Evolutionary conservation across 2,329 filamentous ascomycete species (phyloP).

Genomic region (Gnomoniopsis smithogilvyi): DNA sequence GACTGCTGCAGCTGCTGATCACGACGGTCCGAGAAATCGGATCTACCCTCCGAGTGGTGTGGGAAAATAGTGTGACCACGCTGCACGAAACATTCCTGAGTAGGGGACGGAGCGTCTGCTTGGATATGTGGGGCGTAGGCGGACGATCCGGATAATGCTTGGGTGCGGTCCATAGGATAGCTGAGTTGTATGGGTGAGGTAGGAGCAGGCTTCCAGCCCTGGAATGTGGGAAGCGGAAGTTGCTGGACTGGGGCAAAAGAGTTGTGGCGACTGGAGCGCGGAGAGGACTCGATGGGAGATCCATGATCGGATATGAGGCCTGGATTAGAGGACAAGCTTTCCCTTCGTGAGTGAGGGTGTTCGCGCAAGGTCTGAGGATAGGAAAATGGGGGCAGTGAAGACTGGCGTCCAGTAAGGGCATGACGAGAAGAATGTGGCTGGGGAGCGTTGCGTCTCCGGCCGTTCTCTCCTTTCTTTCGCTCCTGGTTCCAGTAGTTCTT

Average conservation of each 20-base stretch:
- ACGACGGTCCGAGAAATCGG: too few species aligned
- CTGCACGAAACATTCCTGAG: too few species aligned
- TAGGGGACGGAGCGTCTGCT: too few species aligned
- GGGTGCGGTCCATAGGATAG: background rate
- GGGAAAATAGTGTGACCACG: too few species aligned
- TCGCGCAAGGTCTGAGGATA: background rate
- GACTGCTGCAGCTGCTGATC: too few species aligned
- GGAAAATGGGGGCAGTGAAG: background rate
- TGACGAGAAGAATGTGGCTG: background rate
- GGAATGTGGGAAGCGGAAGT: background rate
- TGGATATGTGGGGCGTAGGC: background rate
- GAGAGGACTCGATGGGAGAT: background rate
- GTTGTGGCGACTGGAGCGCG: background rate
- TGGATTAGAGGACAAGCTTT: background rate
- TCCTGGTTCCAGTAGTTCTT: slow-evolving; percentile 79
- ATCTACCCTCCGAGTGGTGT: too few species aligned
- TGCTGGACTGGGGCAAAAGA: background rate
- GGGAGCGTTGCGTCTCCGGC: background rate
- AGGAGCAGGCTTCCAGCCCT: background rate
- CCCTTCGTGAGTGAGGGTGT: background rate
- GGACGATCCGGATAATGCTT: background rate
- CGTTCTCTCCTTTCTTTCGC: slow-evolving; percentile 8
- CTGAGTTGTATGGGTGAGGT: background rate
- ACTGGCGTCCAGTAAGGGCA: background rate
- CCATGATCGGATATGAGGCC: background rate